Evolutionary conservation across 2,329 filamentous ascomycete genomes (phyloP).

Genomic region (Aphanoascus verrucosus): DNA sequence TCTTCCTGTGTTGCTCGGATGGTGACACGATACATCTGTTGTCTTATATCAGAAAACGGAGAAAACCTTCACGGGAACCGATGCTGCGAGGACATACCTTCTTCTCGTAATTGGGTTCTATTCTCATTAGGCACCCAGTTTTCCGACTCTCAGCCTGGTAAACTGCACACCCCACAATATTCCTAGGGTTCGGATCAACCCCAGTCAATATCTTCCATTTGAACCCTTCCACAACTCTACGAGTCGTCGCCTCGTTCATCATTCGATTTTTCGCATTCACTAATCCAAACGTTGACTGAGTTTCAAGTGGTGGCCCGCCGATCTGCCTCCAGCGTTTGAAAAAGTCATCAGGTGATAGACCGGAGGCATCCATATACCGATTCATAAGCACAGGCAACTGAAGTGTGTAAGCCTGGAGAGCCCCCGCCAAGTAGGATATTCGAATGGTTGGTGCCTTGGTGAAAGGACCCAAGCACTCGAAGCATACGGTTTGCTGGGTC

Average conservation of each 20-base stretch:
- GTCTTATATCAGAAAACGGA: constrained; percentile 13
- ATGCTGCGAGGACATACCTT: constrained; percentile 52
- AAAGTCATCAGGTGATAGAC: constrained; percentile 81
- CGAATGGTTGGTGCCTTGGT: constrained; percentile 78
- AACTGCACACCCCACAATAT: constrained; percentile 83
- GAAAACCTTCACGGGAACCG: neutral
- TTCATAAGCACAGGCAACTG: constrained; percentile 81
- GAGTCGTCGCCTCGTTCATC: constrained; percentile 60
- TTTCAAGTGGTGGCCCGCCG: constrained; percentile 73
- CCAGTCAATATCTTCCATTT: constrained; percentile 75
- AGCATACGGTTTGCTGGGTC: constrained; percentile 88
- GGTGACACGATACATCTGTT: constrained; percentile 87
- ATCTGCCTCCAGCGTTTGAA: constrained; percentile 99
- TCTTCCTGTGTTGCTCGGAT: constrained; percentile 87
- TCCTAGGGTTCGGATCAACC: constrained; percentile 87
- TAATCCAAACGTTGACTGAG: constrained; percentile 73
- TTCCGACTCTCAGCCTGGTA: constrained; percentile 69
- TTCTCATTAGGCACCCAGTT: constrained; percentile 80
- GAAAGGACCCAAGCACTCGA: constrained; percentile 75
- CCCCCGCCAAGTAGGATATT: constrained; percentile 86
- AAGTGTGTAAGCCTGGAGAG: constrained; percentile 81
- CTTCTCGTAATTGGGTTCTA: constrained; percentile 88
- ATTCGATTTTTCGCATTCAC: constrained; percentile 47
- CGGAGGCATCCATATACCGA: constrained; percentile 93
- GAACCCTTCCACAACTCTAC: constrained; percentile 68